A percentile compares a stretch with the other conserved stretches of the same genome.
Conservation (phyloP, 208 protist genomes). For the Acanthamoeba divionensis region DNA sequence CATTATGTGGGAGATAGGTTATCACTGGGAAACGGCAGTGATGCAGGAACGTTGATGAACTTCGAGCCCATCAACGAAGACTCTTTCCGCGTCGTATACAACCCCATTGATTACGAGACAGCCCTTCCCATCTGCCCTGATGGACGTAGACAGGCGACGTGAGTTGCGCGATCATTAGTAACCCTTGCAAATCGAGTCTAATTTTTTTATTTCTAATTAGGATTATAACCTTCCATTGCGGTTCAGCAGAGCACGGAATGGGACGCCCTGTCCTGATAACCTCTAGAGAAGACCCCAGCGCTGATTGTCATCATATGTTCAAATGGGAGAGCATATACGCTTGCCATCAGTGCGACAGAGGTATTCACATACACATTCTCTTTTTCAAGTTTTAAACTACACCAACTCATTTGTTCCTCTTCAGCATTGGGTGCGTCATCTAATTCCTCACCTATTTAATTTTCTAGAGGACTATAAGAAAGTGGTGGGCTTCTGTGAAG, state of each 20-base stretch:
- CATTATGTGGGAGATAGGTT: background rate
- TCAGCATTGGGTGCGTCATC: background rate
- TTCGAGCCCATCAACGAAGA: background rate
- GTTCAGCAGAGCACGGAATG: background rate
- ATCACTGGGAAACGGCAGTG: background rate
- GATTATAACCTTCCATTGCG: slow-evolving; percentile 1
- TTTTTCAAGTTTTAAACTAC: background rate
- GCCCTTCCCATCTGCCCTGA: background rate
- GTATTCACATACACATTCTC: background rate
- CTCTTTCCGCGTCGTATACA: background rate
- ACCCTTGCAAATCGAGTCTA: background rate
- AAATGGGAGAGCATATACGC: slow-evolving; percentile 9
- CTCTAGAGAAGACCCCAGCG: background rate
- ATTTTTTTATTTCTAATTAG: background rate
- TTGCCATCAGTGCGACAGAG: background rate
- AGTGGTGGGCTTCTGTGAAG: slow-evolving; percentile 22
- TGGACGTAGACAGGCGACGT: background rate
- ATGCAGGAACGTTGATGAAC: background rate
- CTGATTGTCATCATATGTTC: slow-evolving; percentile 19
- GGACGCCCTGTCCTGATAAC: background rate
- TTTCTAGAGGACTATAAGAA: slow-evolving; percentile 2
- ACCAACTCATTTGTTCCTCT: background rate
- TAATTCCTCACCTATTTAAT: background rate
- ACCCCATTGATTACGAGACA: background rate
- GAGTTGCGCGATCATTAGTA: background rate